Evolutionary conservation across 2,329 filamentous ascomycete genomes (phyloP).

Genomic region (Monosporascus sp.): DNA sequence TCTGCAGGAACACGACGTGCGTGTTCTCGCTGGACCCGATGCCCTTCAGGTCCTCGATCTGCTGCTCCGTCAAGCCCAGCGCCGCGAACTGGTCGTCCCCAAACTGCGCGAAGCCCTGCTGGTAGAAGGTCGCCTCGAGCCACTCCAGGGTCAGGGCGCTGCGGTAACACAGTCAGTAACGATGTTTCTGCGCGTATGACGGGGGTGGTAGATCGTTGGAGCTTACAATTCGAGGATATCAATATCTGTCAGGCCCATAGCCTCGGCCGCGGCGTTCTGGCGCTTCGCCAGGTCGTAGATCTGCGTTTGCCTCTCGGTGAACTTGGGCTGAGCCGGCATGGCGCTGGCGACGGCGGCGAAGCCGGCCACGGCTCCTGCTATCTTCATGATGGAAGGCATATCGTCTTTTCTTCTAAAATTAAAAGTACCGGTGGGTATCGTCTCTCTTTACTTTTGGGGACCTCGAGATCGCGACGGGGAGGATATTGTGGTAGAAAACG

Average conservation of each 20-base stretch:
- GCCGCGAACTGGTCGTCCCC: conserved; percentile 58
- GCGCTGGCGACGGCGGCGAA: conserved; percentile 42
- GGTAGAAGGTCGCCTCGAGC: conserved; percentile 69
- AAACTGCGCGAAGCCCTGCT: conserved; percentile 64
- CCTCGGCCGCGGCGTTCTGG: conserved; percentile 43
- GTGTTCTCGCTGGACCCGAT: conserved; percentile 59
- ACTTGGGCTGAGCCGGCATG: conserved; percentile 37
- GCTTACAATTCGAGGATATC: conserved; percentile 56
- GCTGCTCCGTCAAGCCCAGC: conserved; percentile 48
- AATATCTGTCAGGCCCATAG: conserved; percentile 43
- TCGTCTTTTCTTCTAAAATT: conserved; percentile 34
- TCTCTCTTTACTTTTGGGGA: conserved; percentile 17
- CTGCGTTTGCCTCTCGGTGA: conserved; percentile 38
- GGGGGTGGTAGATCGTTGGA: neutral
- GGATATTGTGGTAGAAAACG: conserved; percentile 12
- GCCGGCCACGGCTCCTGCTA: conserved; percentile 33
- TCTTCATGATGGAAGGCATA: conserved; percentile 44
- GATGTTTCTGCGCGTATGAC: conserved; percentile 1
- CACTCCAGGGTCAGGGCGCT: conserved; percentile 70
- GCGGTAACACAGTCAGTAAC: conserved; percentile 10
- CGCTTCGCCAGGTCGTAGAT: conserved; percentile 44
- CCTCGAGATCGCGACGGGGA: conserved; percentile 13
- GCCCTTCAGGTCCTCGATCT: conserved; percentile 55
- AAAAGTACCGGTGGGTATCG: conserved; percentile 15
- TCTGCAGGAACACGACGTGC: conserved; percentile 56